Conservation (phyloP, 2,329 filamentous ascomycete species). For the Knufia petricola region DNA sequence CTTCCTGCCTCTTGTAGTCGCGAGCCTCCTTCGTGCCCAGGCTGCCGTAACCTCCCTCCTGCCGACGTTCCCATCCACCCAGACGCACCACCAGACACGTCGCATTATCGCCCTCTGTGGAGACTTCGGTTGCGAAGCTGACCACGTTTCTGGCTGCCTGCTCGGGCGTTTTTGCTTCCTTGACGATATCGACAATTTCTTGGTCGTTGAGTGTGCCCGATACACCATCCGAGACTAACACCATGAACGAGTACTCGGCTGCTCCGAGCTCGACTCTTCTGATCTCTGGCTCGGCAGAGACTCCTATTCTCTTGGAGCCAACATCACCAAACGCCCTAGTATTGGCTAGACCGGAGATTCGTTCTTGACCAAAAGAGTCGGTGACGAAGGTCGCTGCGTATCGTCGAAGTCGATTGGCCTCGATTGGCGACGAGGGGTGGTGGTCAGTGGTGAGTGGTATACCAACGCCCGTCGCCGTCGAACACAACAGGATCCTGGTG, state of each 20-base stretch:
- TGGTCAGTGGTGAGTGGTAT: constrained; percentile 82
- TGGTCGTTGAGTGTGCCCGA: constrained; percentile 73
- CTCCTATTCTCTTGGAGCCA: constrained; percentile 79
- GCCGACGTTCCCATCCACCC: constrained; percentile 53
- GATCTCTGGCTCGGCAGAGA: constrained; percentile 88
- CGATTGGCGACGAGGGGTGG: constrained; percentile 77
- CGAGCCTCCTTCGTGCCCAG: constrained; percentile 86
- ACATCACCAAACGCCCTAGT: constrained; percentile 92
- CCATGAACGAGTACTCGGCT: constrained; percentile 80
- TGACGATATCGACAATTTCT: constrained; percentile 86
- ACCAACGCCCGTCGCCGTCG: constrained; percentile 70
- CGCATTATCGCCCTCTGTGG: constrained; percentile 53
- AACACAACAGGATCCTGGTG: constrained; percentile 80
- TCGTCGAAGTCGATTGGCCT: constrained; percentile 71
- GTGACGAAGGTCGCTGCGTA: constrained; percentile 83
- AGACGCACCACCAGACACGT: constrained; percentile 54
- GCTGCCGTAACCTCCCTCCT: constrained; percentile 77
- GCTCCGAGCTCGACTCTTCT: constrained; percentile 67
- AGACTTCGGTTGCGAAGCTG: constrained; percentile 79
- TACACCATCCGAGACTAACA: constrained; percentile 81
- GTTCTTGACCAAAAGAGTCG: constrained; percentile 94
- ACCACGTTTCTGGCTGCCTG: constrained; percentile 72
- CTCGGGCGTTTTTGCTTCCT: constrained; percentile 85
- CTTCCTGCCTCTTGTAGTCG: constrained; percentile 71
- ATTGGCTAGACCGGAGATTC: constrained; percentile 87